Conservation (phyloP, 164 flowering plant species). For the Tetrastigma voinierianum region DNA sequence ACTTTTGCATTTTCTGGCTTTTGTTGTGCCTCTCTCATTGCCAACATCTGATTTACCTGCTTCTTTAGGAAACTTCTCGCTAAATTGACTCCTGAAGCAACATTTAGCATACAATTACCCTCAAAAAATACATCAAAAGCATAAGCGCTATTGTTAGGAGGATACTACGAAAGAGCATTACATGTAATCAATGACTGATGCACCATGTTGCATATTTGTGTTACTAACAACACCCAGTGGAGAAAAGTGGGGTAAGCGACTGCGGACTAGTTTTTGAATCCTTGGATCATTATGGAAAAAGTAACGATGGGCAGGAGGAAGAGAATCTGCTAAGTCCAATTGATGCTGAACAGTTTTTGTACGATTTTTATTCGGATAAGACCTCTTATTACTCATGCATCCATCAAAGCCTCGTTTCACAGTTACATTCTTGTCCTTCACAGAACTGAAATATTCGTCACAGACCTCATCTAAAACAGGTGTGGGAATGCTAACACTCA, state of each 20-base stretch:
- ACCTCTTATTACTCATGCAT: neutral
- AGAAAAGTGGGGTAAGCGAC: conserved; percentile 64
- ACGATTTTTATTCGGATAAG: conserved; percentile 11
- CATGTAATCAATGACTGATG: conserved; percentile 70
- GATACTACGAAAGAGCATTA: conserved; percentile 15
- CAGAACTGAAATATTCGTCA: conserved; percentile 58
- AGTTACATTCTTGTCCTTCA: conserved; percentile 25
- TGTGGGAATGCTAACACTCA: conserved; percentile 42
- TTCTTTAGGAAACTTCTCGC: conserved; percentile 29
- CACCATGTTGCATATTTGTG: conserved; percentile 25
- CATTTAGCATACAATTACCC: neutral
- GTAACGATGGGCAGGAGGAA: conserved; percentile 67
- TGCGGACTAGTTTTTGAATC: conserved; percentile 58
- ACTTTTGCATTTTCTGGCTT: conserved; percentile 31
- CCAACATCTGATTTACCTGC: conserved; percentile 16
- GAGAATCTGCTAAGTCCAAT: conserved; percentile 14
- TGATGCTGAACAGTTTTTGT: conserved; percentile 12
- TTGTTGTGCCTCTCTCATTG: conserved; percentile 24
- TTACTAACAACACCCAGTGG: conserved; percentile 45
- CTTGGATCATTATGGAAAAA: conserved; percentile 73
- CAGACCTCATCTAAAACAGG: conserved; percentile 81
- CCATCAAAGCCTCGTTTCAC: conserved; percentile 14
- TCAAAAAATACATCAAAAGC: neutral
- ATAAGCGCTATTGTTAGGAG: neutral
- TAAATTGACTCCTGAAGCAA: conserved; percentile 68